Evolutionary conservation across 169 alveolate species (phyloP), one percentile per base, ranked within the genome.

Genomic region (Eimeria acervulina): DNA sequence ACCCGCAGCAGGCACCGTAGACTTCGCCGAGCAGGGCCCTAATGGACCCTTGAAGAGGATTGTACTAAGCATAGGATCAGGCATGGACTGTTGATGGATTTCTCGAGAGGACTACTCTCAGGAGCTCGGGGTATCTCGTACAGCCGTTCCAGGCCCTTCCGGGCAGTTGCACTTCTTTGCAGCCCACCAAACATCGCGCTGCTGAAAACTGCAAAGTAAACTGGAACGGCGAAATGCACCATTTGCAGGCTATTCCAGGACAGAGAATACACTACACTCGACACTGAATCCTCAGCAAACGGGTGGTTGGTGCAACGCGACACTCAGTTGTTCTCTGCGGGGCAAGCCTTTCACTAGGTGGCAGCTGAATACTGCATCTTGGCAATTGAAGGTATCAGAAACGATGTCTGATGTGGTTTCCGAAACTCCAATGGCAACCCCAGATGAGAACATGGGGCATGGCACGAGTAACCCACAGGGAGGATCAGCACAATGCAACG

Each of bases 371-470:
- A 36, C 42, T 3, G 15, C 4, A 36, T 17, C 83, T 72, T 12
- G 83, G 33, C 47, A 72, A 0, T 19, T 72, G 31, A 38, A 21
- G 31, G 17, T 19, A 21, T 15, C 7, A 38, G 6, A 36, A 33
- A 36, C 31, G 31, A 72, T 72, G 83, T 33, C 83, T 36, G 83
- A 36, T 36, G 83, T n/a, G 31, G 13, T 51, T 21, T 31, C 33
- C 36, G 83, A 72, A 72, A 72, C 83, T 23, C 68, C 2, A 44
- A 38, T 7, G 68, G 42, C 21, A 26, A 44, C 66, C 12, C 68
- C 89, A 42, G 89, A 80, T 28, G 68, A 80, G 42, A 80, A 44
- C 66, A 26, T 44, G 89, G 89, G n/a, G 2, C 44, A 80, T 42
- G 66, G 31, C 68, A 80, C 89, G 68, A 80, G 6, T 80, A 42